Percentiles rank a stretch among this genome's conserved stretches.
Evolutionary conservation across 441 rosid genomes (phyloP).

Genomic region (Biscutella auriculata): DNA sequence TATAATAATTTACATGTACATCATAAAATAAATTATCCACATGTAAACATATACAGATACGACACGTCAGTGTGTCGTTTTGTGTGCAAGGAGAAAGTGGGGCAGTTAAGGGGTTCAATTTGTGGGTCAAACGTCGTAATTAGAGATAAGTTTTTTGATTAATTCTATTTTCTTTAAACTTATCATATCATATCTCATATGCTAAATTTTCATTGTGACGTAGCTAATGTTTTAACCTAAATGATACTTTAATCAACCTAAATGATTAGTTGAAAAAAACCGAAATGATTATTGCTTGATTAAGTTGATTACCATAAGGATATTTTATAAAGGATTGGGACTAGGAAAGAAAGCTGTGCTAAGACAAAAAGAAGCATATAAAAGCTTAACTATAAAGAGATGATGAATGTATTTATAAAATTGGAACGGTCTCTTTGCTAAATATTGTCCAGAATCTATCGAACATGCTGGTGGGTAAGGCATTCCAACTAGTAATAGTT

Average conservation of each 20-base stretch:
- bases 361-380: neutral
- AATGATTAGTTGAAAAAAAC: too few relatives aligned
- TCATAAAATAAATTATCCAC: too few relatives aligned
- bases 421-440: neutral
- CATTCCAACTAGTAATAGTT: slow-evolving; percentile 9
- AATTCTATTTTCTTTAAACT: neutral
- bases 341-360: neutral
- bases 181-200: neutral
- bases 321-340: neutral
- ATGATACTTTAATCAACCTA: too few relatives aligned
- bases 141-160: neutral
- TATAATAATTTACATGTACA: too few relatives aligned
- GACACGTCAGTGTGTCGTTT: slow-evolving; percentile 4
- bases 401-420: neutral
- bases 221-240: neutral
- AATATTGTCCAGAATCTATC: slow-evolving; percentile 2
- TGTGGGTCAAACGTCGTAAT: slow-evolving; percentile 14
- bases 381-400: neutral
- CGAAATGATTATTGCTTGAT: neutral
- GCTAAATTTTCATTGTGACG: neutral
- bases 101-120: slow-evolving; percentile 9
- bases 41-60: neutral
- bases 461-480: slow-evolving; percentile 22
- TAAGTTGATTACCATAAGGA: neutral
- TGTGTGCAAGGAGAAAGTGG: slow-evolving; percentile 18